Evolutionary conservation across 768 basidiomycete genomes (phyloP).

Genomic region (Boletus rubescentipes): DNA sequence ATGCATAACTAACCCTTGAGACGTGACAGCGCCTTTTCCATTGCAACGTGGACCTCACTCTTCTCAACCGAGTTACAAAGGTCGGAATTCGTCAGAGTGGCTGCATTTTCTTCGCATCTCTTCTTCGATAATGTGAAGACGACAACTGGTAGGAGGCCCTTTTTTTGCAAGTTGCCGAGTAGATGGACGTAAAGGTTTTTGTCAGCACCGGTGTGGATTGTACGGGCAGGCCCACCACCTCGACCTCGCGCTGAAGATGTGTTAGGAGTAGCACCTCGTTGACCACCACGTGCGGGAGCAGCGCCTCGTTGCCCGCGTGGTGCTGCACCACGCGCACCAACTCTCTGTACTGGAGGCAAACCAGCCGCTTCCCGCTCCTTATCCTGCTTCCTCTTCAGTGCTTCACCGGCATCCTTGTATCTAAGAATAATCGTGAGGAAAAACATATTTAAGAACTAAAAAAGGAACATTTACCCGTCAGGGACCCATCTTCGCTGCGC

Average conservation of each 20-base stretch:
- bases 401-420: conserved; percentile 88
- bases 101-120: conserved; percentile 94
- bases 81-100: conserved; percentile 83
- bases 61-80: conserved; percentile 88
- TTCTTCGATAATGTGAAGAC: conserved; percentile 98
- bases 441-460: neutral
- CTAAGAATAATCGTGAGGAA: conserved; percentile 39
- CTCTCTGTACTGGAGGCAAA: conserved; percentile 77
- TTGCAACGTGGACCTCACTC: conserved; percentile 93
- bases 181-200: conserved; percentile 94
- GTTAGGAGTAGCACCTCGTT: conserved; percentile 47
- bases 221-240: conserved; percentile 50
- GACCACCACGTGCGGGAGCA: conserved; percentile 50
- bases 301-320: conserved; percentile 47
- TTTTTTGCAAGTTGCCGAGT: conserved; percentile 82
- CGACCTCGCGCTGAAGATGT: conserved; percentile 38
- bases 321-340: conserved; percentile 76
- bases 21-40: conserved; percentile 88
- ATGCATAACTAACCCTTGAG: conserved; percentile 68
- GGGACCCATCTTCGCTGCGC: conserved; percentile 65
- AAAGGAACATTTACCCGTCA: conserved; percentile 61
- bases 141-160: conserved; percentile 86
- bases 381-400: conserved; percentile 91
- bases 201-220: conserved; percentile 70
- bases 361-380: conserved; percentile 97